Base-by-base conservation (phyloP, 768 basidiomycete genomes). In the Podaxis carcinomalis region DNA sequence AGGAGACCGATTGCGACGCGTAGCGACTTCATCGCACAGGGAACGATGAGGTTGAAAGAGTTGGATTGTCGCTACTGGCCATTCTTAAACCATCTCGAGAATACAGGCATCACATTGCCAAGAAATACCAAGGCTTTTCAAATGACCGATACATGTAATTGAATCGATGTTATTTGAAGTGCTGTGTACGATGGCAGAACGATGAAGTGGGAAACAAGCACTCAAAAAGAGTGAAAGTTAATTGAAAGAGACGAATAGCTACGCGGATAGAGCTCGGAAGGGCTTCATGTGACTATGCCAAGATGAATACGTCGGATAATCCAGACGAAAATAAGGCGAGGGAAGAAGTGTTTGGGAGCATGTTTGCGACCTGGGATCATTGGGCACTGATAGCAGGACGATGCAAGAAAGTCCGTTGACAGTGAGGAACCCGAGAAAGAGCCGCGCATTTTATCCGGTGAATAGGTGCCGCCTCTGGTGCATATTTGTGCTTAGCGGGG, bases 391-490 rank as follows among this genome's bases (percentile, higher is more conserved):
- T 50, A 49, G 35, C 46, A 37, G 21, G 39, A 37, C 32, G 4
- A 36, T 21, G 46, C 14, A 57, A 32, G 25, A 49, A 23, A 47
- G 21, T 57, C 56, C 47, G 27, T 57, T 70, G 72, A 71, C 72
- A 55, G 44, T 47, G 47, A 32, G 50, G 39, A 42, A 51, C 63
- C 71, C 71, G 71, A 72, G 56, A 61, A 65, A 71, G 59, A 61
- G 52, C 72, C 72, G 72, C 1, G 52, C 25, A 59, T 66, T 72
- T 72, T 71, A 64, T 68, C 72, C 70, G 68, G 68, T 57, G 56
- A 63, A 49, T 42, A 47, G 57, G 13, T n/a, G 39, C 25, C 25
- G 14, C 32, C 40, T 47, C 14, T 10, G 23, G 3, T 7, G 21
- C 11, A 47, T 56, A 40, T 35, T 49, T n/a, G 32, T 16, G 28